phyloP scores from a whole-genome alignment of 2,329 filamentous ascomycete species.

The Aulographum hederae region DNA sequence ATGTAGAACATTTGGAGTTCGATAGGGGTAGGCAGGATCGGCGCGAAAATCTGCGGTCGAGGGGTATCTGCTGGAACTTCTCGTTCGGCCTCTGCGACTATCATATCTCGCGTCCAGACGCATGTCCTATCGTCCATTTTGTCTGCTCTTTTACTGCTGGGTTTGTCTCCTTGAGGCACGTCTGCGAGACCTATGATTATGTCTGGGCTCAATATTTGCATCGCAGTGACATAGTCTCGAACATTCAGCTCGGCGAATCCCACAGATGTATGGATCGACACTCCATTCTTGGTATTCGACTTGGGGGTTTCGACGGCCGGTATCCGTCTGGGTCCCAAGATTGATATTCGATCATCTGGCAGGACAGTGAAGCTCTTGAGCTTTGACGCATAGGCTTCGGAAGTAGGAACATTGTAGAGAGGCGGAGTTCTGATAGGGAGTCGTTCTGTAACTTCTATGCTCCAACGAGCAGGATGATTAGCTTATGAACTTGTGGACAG shows the following conservation, averaged over 20 bases:
- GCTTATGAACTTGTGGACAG: too few species aligned
- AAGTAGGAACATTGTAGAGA: conserved; percentile 27
- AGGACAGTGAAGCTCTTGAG: conserved; percentile 64
- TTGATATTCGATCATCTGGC: conserved; percentile 42
- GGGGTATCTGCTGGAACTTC: conserved; percentile 1
- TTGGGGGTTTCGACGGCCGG: conserved; percentile 54
- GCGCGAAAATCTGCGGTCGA: conserved; percentile 38
- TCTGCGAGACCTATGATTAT: conserved; percentile 67
- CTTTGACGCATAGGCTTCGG: conserved; percentile 28
- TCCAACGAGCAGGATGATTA: conserved; percentile 16
- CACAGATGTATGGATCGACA: conserved; percentile 71
- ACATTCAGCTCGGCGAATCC: conserved; percentile 59
- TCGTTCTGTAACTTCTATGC: conserved; percentile 43
- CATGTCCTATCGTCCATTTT: conserved; percentile 81
- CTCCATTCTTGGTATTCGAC: conserved; percentile 48
- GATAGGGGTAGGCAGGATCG: conserved; percentile 56
- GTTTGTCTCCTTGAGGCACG: conserved; percentile 31
- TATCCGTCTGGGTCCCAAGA: conserved; percentile 62
- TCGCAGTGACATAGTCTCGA: conserved; percentile 48
- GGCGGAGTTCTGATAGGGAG: conserved; percentile 28
- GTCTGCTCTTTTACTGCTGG: conserved; percentile 52
- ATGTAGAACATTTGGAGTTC: conserved; percentile 68
- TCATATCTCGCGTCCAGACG: conserved; percentile 56
- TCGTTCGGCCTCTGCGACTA: conserved; percentile 24
- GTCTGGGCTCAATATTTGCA: conserved; percentile 54